phyloP scores from a whole-genome alignment of 257 asterid genomes.

The Ehretia macrophylla region DNA sequence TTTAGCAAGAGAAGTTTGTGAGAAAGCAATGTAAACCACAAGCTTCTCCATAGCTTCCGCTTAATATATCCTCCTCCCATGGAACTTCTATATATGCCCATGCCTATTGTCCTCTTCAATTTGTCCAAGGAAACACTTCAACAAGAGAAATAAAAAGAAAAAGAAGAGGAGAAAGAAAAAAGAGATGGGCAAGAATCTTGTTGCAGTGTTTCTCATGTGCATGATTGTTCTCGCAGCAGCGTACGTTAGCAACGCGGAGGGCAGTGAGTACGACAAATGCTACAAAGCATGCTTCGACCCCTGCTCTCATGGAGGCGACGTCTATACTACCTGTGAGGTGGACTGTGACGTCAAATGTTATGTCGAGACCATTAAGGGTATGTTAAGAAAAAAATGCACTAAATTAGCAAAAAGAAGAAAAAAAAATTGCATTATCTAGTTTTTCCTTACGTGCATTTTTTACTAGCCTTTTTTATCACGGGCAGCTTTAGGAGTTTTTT shows the following conservation, averaged over 20 bases:
- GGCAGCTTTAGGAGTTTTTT: too few relatives aligned
- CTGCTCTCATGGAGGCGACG: slow-evolving; percentile 9
- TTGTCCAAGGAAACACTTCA: slow-evolving; percentile 7
- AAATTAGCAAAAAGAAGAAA: too few relatives aligned
- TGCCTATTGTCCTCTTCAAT: neutral
- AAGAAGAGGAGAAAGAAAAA: neutral
- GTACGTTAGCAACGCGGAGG: slow-evolving; percentile 7
- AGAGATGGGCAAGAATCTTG: slow-evolving; percentile 11
- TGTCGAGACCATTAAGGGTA: slow-evolving; percentile 11
- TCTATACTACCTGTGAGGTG: slow-evolving; percentile 23
- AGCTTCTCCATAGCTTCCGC: slow-evolving; percentile 1
- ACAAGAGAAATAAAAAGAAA: neutral
- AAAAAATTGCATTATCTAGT: neutral
- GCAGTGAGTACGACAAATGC: slow-evolving; percentile 9
- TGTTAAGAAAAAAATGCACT: neutral
- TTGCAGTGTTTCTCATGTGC: slow-evolving; percentile 21
- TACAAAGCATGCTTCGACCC: slow-evolving; percentile 14
- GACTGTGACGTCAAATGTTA: slow-evolving; percentile 18
- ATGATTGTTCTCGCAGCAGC: slow-evolving; percentile 18
- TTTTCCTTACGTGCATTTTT: too few relatives aligned
- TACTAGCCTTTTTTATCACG: neutral
- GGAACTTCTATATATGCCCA: too few relatives aligned
- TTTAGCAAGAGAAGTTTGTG: too few relatives aligned
- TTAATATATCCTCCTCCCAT: neutral
- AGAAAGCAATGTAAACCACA: neutral